Evolutionary conservation across 805 yeast genomes (phyloP).

Genomic region (Starmerella stigmatis): DNA sequence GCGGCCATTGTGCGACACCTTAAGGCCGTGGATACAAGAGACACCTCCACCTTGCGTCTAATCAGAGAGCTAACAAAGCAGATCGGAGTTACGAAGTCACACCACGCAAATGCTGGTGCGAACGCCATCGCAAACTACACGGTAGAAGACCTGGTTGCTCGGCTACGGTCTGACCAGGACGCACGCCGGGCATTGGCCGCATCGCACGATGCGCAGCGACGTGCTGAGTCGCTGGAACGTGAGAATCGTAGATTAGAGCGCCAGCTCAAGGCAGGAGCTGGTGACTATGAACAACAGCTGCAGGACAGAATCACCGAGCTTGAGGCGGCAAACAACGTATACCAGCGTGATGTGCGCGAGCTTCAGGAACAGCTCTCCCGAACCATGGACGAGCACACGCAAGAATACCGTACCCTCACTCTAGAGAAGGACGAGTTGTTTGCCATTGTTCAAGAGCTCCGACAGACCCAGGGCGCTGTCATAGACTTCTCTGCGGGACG

Average conservation of each 20-base stretch:
- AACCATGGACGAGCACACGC: slow-evolving; percentile 36
- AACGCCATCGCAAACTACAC: slow-evolving; percentile 51
- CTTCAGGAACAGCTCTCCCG: slow-evolving; percentile 54
- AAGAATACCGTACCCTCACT: slow-evolving; percentile 37
- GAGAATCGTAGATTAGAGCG: slow-evolving; percentile 34
- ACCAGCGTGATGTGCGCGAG: slow-evolving; percentile 52
- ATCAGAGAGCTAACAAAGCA: slow-evolving; percentile 54
- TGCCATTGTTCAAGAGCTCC: slow-evolving; percentile 42
- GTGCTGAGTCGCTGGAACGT: slow-evolving; percentile 47
- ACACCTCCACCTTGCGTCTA: slow-evolving; percentile 45
- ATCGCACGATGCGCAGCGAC: slow-evolving; percentile 42
- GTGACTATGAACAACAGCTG: slow-evolving; percentile 54
- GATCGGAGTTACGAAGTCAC: slow-evolving; percentile 29
- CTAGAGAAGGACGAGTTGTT: slow-evolving; percentile 51
- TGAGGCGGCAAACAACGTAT: slow-evolving; percentile 45
- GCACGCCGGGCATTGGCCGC: slow-evolving; percentile 61
- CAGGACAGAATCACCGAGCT: slow-evolving; percentile 54
- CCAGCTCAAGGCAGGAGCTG: slow-evolving; percentile 65
- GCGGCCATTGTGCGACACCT: slow-evolving; percentile 41
- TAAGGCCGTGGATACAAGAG: slow-evolving; percentile 35
- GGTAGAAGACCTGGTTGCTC: slow-evolving; percentile 57
- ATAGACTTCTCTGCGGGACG: slow-evolving; percentile 24
- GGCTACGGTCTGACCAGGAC: slow-evolving; percentile 74
- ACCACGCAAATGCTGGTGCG: slow-evolving; percentile 39
- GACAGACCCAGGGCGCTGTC: slow-evolving; percentile 4